A percentile compares a stretch with the other conserved stretches of the same genome.
These are phyloP conservation scores for Xanthoceras sorbifolium DNA, from an alignment of 345 rosid species.

Conservation along the genomic window DNA sequence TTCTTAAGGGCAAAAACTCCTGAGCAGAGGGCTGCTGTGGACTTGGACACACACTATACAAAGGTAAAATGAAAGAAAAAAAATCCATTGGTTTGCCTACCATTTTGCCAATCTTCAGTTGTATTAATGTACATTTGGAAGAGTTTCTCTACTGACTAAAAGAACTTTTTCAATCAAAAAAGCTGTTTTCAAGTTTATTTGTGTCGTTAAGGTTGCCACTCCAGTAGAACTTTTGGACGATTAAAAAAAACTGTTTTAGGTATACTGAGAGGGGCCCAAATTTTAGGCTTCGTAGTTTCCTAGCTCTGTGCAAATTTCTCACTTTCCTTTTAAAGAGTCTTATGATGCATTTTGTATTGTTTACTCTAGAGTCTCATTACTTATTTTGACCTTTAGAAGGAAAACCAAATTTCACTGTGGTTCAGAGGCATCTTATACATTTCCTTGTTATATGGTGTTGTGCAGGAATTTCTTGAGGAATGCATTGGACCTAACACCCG, in stretches of 20 bases:
- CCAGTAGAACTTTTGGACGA: no score
- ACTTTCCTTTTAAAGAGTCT: not conserved
- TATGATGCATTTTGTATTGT: not conserved
- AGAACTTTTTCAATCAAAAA: no score
- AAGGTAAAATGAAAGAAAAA: constrained; percentile 42
- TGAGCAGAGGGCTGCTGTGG: constrained; percentile 93
- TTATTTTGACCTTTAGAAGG: not conserved
- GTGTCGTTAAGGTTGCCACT: no score
- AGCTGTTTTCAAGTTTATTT: no score
- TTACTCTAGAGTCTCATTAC: not conserved
- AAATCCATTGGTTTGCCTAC: not conserved
- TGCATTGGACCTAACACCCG: constrained; percentile 60
- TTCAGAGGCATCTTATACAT: not conserved
- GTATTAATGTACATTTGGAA: no score
- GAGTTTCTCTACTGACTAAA: no score
- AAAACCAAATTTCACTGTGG: not conserved
- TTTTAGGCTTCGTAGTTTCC: no score
- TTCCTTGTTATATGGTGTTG: constrained; percentile 16
- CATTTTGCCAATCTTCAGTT: not conserved
- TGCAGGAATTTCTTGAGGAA: constrained; percentile 85
- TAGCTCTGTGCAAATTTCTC: not conserved
- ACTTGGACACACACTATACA: constrained; percentile 94
- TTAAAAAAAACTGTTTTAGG: no score
- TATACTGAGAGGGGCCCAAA: no score
- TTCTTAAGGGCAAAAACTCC: constrained; percentile 89